Evolutionary conservation across 2,329 filamentous ascomycete species (phyloP).

Genomic region (Alternaria conjuncta): DNA sequence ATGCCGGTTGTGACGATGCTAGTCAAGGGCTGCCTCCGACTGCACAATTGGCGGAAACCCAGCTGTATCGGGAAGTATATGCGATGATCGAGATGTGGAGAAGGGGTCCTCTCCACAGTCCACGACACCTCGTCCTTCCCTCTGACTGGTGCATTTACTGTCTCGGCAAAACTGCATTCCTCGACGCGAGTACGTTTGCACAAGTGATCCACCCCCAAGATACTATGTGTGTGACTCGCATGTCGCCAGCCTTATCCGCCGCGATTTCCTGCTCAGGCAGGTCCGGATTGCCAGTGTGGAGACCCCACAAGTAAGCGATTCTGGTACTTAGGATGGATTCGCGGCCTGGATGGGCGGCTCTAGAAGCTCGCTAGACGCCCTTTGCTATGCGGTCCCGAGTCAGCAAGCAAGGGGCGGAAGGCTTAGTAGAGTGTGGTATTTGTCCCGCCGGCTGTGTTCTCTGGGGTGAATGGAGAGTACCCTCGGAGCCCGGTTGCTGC

Average conservation of each 20-base stretch:
- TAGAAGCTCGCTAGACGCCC: constrained; percentile 32
- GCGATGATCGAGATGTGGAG: constrained; percentile 7
- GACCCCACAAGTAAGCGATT: constrained; percentile 11
- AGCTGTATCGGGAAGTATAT: neutral
- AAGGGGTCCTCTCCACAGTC: constrained; percentile 5
- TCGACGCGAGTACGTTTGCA: neutral
- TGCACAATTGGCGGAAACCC: neutral
- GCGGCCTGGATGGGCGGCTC: constrained; percentile 13
- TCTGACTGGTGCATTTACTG: constrained; percentile 13
- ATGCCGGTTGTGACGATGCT: constrained; percentile 1
- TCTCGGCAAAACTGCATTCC: constrained; percentile 4
- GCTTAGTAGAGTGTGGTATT: constrained; percentile 8
- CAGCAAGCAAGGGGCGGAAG: constrained; percentile 22
- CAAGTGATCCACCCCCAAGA: neutral
- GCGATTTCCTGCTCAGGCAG: constrained; percentile 12
- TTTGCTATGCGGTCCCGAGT: constrained; percentile 25
- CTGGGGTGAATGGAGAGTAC: neutral
- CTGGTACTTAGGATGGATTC: constrained; percentile 11
- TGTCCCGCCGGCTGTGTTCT: constrained; percentile 1
- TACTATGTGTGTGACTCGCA: constrained; percentile 5
- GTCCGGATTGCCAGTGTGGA: constrained; percentile 10
- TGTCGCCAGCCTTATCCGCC: constrained; percentile 13
- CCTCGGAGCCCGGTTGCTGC: neutral
- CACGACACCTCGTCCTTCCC: constrained; percentile 1
- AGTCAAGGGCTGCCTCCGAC: neutral